Conservation (phyloP, 306 rosid species). For the Senna siamea region DNA sequence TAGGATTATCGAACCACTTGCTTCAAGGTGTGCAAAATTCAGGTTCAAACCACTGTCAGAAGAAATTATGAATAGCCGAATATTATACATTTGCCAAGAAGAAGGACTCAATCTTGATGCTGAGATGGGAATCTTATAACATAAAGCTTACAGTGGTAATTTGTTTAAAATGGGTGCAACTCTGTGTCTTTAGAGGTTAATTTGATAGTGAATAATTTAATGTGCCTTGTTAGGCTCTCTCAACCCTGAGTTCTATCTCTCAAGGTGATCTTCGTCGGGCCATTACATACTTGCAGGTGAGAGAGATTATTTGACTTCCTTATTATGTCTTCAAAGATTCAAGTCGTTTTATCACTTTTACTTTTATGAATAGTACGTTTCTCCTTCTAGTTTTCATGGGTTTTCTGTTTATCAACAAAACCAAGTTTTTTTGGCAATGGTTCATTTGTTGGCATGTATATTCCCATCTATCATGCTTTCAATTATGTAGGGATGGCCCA, state of each 20-base stretch:
- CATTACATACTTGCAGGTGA: constrained; percentile 90
- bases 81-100: constrained; percentile 75
- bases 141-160: constrained; percentile 5
- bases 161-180: constrained; percentile 15
- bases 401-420: no score
- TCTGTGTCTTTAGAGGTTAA: constrained; percentile 20
- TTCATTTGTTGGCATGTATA: neutral
- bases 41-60: constrained; percentile 97
- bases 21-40: constrained; percentile 95
- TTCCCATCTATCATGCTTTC: constrained; percentile 11
- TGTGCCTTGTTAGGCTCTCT: constrained; percentile 62
- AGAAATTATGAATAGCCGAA: constrained; percentile 77
- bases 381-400: neutral
- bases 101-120: constrained; percentile 84
- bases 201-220: constrained; percentile 24
- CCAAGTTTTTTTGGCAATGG: neutral
- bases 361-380: neutral
- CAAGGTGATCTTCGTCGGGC: constrained; percentile 99
- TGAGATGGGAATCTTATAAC: constrained; percentile 55
- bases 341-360: neutral
- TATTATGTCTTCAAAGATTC: neutral
- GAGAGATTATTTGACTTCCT: constrained; percentile 7
- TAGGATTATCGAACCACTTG: constrained; percentile 98
- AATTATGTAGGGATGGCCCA: neutral
- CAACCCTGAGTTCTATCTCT: constrained; percentile 83